Conservation (phyloP, 768 basidiomycete species). For the Boletus rufocinnamomeus region DNA sequence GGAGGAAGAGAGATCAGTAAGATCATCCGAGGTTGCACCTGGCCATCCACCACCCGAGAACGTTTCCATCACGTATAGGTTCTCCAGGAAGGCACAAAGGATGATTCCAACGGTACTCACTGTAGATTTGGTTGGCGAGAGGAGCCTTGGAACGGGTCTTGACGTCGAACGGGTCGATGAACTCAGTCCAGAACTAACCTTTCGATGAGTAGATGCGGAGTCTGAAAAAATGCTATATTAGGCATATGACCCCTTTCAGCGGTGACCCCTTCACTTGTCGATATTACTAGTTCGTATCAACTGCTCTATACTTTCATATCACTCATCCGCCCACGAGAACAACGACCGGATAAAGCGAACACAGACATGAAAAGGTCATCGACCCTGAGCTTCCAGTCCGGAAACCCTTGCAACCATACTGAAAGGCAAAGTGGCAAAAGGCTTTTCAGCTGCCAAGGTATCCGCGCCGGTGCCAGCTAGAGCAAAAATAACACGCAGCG, state of each 20-base stretch:
- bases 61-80: conserved; percentile 1
- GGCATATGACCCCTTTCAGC: conserved; percentile 11
- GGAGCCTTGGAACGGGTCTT: conserved; percentile 36
- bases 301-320: neutral
- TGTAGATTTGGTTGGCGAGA: conserved; percentile 18
- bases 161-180: conserved; percentile 40
- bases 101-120: conserved; percentile 24
- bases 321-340: neutral
- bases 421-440: neutral
- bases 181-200: conserved; percentile 16
- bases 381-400: neutral
- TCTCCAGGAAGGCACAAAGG: conserved; percentile 9
- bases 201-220: conserved; percentile 25
- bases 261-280: neutral
- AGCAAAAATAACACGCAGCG: too few species aligned
- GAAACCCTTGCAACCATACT: neutral
- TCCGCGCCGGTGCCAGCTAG: neutral
- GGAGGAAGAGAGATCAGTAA: conserved; percentile 20
- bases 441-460: neutral
- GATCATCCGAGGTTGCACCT: conserved; percentile 30
- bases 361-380: neutral
- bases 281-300: neutral
- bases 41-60: conserved; percentile 37
- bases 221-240: conserved; percentile 18
- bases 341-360: neutral